phyloP scores from a whole-genome alignment of 148 eudicot species.

The Bassia scoparia region DNA sequence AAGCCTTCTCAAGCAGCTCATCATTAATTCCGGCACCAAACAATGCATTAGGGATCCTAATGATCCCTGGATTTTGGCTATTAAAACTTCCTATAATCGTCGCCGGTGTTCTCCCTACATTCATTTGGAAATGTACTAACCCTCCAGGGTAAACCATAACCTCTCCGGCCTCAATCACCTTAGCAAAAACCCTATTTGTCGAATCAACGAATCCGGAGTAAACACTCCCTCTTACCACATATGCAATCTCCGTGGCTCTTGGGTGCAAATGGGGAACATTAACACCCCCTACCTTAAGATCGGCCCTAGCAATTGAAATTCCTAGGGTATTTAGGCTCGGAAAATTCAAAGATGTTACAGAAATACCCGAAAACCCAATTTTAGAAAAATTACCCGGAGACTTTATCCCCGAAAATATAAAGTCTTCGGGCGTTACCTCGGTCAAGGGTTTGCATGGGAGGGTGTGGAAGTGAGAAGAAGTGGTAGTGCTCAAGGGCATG shows the following conservation, averaged over 20 bases:
- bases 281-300: conserved; percentile 47
- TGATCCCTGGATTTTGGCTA: conserved; percentile 50
- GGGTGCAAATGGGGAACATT: conserved; percentile 52
- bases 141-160: conserved; percentile 56
- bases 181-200: conserved; percentile 37
- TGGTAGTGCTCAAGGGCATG: conserved; percentile 15
- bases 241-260: conserved; percentile 41
- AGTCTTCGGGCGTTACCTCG: conserved; percentile 28
- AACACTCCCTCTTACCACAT: conserved; percentile 37
- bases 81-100: conserved; percentile 45
- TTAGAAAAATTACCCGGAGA: conserved; percentile 43
- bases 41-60: conserved; percentile 31
- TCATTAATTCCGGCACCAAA: conserved; percentile 33
- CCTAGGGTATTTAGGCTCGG: conserved; percentile 54
- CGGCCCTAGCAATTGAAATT: conserved; percentile 44
- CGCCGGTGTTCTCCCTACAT: conserved; percentile 32
- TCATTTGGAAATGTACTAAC: conserved; percentile 50
- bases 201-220: conserved; percentile 47
- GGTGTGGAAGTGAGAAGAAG: conserved; percentile 21
- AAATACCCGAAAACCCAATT: conserved; percentile 35
- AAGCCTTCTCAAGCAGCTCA: conserved; percentile 31
- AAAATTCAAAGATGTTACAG: conserved; percentile 38
- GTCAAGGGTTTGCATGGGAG: conserved; percentile 35
- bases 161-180: conserved; percentile 41
- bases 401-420: conserved; percentile 37